A percentile compares a stretch with the other conserved stretches of the same genome.
These are phyloP conservation scores for Trametes sp. DNA, from an alignment of 1,284 basidiomycete genomes.

Conservation along the genomic window DNA sequence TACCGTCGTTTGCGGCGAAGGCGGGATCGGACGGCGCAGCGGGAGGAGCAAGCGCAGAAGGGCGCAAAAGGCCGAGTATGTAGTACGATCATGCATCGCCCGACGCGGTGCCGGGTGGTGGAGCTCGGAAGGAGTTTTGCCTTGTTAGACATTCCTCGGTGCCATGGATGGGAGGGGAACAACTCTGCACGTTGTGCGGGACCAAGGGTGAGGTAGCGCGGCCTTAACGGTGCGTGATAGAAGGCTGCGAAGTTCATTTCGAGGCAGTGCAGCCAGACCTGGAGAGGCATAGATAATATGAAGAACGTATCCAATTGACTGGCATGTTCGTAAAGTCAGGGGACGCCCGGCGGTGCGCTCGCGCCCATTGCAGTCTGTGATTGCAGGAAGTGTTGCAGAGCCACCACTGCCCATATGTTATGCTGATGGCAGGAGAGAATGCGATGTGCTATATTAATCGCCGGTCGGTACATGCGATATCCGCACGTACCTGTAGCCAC, in stretches of 20 bases:
- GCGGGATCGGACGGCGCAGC: no score
- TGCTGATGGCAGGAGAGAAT: no score
- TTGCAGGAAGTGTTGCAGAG: background rate
- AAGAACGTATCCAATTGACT: no score
- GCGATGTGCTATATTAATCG: no score
- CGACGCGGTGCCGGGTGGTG: no score
- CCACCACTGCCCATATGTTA: background rate
- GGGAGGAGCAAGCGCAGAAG: no score
- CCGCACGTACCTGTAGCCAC: background rate
- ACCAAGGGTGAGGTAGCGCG: background rate
- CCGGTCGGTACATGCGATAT: no score
- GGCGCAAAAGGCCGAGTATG: no score
- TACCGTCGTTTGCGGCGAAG: no score
- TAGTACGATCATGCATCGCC: no score
- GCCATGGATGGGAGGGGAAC: background rate
- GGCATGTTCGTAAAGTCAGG: background rate
- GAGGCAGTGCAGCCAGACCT: background rate
- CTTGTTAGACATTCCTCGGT: background rate
- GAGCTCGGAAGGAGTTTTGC: background rate
- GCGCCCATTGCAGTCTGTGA: background rate
- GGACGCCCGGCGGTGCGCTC: no score
- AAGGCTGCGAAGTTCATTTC: background rate
- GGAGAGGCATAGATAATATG: background rate
- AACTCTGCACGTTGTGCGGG: background rate
- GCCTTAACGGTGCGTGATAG: background rate